A percentile compares a stretch with the other conserved stretches of the same genome.
Evolutionary conservation across 352 stramenopile species (phyloP).

Genomic region (Globisporangium middletonii): DNA sequence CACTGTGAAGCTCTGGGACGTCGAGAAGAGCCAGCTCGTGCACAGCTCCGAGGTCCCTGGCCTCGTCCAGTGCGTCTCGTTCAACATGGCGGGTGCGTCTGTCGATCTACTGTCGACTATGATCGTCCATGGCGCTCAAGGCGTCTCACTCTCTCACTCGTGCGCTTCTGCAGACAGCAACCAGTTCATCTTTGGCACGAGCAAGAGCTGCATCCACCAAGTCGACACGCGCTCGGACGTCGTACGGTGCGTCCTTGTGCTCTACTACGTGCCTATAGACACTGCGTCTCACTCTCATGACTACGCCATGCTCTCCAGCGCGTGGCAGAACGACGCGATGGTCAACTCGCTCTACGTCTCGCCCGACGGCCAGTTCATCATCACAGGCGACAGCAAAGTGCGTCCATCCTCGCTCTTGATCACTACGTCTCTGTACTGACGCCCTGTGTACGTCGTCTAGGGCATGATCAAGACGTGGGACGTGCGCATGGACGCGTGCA

Average conservation of each 20-base stretch:
- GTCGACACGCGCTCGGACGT: conserved; percentile 57
- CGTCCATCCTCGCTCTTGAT: background rate
- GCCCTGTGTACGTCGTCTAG: conserved; percentile 13
- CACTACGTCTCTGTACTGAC: background rate
- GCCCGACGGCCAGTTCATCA: conserved; percentile 68
- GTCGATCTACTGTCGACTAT: background rate
- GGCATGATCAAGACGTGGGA: conserved; percentile 87
- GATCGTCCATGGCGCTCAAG: background rate
- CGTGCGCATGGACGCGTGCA: conserved; percentile 68
- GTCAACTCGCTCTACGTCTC: conserved; percentile 82
- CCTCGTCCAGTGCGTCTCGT: conserved; percentile 81
- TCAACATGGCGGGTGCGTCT: conserved; percentile 61
- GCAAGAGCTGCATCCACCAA: conserved; percentile 72
- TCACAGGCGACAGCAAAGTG: conserved; percentile 82
- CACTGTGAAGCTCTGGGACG: conserved; percentile 85
- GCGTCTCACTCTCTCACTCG: conserved; percentile 4
- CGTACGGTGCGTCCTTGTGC: conserved; percentile 12
- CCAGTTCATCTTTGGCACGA: conserved; percentile 78
- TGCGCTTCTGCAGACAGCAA: conserved; percentile 47
- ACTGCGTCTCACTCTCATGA: background rate
- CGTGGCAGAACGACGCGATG: conserved; percentile 84
- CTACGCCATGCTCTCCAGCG: conserved; percentile 17
- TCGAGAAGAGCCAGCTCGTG: conserved; percentile 65
- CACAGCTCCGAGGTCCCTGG: conserved; percentile 65
- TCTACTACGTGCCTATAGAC: background rate